Base-by-base conservation (phyloP, 352 stramenopile genomes). In the Globisporangium paroecandrum region DNA sequence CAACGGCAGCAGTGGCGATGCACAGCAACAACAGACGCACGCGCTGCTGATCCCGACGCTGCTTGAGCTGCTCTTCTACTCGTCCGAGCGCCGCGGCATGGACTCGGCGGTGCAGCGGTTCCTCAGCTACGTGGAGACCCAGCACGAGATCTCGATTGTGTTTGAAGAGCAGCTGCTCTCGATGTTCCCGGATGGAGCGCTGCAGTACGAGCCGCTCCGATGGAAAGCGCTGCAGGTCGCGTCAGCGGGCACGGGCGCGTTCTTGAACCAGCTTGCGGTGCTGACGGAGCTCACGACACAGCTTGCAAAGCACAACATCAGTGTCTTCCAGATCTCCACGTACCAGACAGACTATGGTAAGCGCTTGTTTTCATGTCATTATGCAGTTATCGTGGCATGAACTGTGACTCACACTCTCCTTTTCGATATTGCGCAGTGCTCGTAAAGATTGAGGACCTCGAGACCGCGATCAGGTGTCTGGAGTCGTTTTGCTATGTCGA, bases 321-420 rank as follows among this genome's bases (percentile, higher is more conserved):
- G 78, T 56, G 82, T 90, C 20, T 89, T 89, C 64, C 81, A 89
- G 77, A 83, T 90, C 73, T 90, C 82, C 4, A 88, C 82, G 18
- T 90, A 89, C 69, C 82, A 90, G 58, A 87, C 80, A 9, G 82
- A 90, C 66, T 90, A 88, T 47, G 80, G 81, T 87, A 24, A 51
- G 53, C 61, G 29, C 24, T 22, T 15, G 29, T 32, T 32, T 32
- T 32, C 29, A 32, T 32, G 4, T 32, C 4, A 7, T 32, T 32
- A 32, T 32, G 29, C 29, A 32, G 29, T 32, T 32, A 27, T 24
- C 15, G 18, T 25, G 15, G 5, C 15, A 20, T 41, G 54, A 6
- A 3, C 27, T 9, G 7, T 20, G 27, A 25, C 27, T 59, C 7
- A 59, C 18, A 22, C 12, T 41, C 54, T 22, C 54, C 12, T 43